Conservation (phyloP, 345 rosid species). For the Eucalyptus cladocalyx region DNA sequence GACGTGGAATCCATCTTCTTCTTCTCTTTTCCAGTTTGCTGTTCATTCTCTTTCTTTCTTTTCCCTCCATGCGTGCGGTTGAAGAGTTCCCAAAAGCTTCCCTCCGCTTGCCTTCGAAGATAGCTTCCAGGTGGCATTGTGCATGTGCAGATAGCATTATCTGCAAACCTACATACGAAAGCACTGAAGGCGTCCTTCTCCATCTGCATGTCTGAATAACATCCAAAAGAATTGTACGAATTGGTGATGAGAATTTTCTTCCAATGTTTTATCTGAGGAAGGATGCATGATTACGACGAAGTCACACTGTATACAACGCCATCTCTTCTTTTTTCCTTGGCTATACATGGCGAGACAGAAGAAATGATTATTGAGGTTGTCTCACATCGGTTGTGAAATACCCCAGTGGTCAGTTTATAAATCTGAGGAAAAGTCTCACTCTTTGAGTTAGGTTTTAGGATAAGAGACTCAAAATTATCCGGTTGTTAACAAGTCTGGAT, state of each 20-base stretch:
- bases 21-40: not conserved
- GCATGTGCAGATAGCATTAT: not conserved
- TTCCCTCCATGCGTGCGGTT: not conserved
- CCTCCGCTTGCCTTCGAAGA: not conserved
- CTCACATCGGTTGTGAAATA: no score
- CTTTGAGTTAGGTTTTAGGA: no score
- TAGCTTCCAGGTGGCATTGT: not conserved
- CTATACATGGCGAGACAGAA: not conserved
- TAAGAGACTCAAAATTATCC: no score
- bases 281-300: not conserved
- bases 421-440: no score
- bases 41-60: not conserved
- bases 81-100: not conserved
- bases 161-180: not conserved
- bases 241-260: not conserved
- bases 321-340: not conserved
- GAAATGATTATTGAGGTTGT: not conserved
- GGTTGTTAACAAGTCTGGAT: rapidly evolving
- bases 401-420: rapidly evolving
- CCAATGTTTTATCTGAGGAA: not conserved
- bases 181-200: not conserved
- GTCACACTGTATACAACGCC: not conserved
- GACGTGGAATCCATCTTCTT: not conserved
- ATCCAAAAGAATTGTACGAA: not conserved
- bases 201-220: not conserved